These are phyloP conservation scores for Glebionis coronaria DNA, from an alignment of 129 eudicot species.

Conservation along the genomic window DNA sequence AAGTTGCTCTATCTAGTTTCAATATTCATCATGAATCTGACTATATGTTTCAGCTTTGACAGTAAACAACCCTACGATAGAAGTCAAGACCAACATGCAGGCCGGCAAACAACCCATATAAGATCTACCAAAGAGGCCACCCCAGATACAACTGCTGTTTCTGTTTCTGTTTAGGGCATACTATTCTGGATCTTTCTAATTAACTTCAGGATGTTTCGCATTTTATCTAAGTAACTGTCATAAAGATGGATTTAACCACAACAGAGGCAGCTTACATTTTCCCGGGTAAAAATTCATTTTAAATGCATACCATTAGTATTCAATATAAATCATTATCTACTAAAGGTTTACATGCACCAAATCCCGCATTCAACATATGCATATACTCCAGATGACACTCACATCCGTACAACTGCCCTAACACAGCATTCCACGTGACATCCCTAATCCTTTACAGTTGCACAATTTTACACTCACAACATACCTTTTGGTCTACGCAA, in stretches of 20 bases:
- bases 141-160: neutral
- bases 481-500: neutral
- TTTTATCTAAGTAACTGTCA: conserved; percentile 4
- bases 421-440: neutral
- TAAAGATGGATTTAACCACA: conserved; percentile 15
- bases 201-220: neutral
- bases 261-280: conserved; percentile 4
- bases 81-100: conserved; percentile 6
- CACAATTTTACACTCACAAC: conserved; percentile 13
- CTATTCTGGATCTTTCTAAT: conserved; percentile 2
- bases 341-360: conserved; percentile 8
- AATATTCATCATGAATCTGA: neutral
- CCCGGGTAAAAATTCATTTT: too few species aligned
- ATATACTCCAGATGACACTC: neutral
- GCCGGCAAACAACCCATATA: neutral
- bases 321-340: neutral
- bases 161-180: neutral
- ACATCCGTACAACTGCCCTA: neutral
- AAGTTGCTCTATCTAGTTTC: too few species aligned
- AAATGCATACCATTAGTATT: neutral
- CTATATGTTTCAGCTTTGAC: neutral
- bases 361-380: conserved; percentile 8
- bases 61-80: neutral
- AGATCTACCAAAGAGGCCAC: neutral
- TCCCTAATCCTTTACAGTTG: conserved; percentile 11